A percentile compares a stretch with the other conserved stretches of the same genome.
These are phyloP conservation scores for Plasmodium malariae DNA, from an alignment of 169 alveolate genomes.

Conservation along the genomic window DNA sequence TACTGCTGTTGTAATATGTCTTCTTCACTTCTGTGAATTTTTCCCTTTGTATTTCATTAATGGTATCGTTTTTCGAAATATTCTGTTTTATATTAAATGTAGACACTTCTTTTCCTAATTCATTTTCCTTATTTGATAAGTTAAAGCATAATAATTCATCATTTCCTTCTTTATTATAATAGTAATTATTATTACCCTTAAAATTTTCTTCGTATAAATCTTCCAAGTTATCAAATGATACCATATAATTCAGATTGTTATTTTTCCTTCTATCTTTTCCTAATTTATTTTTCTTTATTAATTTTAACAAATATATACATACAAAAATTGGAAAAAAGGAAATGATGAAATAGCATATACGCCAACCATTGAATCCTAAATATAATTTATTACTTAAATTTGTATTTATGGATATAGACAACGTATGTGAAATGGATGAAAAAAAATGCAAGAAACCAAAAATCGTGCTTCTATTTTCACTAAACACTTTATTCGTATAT, in stretches of 20 bases:
- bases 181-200: not conserved
- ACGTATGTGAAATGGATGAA: constrained; percentile 59
- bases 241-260: not conserved
- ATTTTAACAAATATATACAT: constrained; percentile 18
- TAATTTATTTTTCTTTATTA: constrained; percentile 30
- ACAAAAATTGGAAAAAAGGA: constrained; percentile 39
- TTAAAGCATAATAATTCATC: too few relatives aligned
- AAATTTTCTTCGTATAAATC: not conserved
- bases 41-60: not conserved
- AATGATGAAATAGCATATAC: constrained; percentile 58
- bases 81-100: too few relatives aligned
- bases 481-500: constrained; percentile 56
- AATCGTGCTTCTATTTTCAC: constrained; percentile 64
- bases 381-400: constrained; percentile 53
- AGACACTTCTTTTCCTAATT: not conserved
- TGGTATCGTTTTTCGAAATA: too few relatives aligned
- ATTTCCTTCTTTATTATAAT: not conserved
- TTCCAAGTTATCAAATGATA: constrained; percentile 26
- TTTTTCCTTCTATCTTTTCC: not conserved
- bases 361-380: constrained; percentile 59
- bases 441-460: constrained; percentile 71
- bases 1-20: not conserved
- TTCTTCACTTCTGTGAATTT: not conserved
- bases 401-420: constrained; percentile 60
- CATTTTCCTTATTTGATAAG: not conserved